Evolutionary conservation across 179 eudicot genomes (phyloP), one percentile per base, ranked within the genome.

Genomic region (Amaranthus tricolor): DNA sequence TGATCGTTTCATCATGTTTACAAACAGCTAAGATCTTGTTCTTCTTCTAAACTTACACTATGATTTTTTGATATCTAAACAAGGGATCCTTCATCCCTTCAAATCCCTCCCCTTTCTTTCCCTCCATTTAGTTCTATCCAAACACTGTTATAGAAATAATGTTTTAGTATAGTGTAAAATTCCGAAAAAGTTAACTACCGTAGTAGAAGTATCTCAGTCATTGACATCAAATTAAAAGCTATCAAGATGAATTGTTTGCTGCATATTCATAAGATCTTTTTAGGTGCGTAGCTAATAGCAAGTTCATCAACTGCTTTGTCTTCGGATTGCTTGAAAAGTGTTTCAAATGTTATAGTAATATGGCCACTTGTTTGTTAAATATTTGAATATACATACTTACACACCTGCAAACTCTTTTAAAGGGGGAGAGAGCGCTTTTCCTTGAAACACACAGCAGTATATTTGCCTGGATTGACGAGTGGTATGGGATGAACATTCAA

Each of bases 391-490:
- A 49, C 14, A 64, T 49, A 12, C 62, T 70, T 9, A 70, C 56
- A 16, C 19, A 24, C 43, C 5, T 57, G 15, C 17, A 9, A 19
- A 9, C 9, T 49, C 60, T 74, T 78, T 74, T 62, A 58, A 77
- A 89, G 94, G 94, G 91, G 52, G 91, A 89, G 72, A 83, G 88
- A 77, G 87, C 91, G 48, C 87, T 88, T 66, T 89, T 89, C 63
- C 86, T 82, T 16, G 94, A 88, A 77, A 86, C 89, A 49, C 94
- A 89, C 71, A 72, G 85, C 48, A 83, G 80, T 77, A 81, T 82
- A 72, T 86, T 89, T 72, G 85, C 87, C 59, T 89, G 94, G 94
- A 87, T 89, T n/a, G 94, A 89, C 60, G 86, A 89, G 59, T 89
- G 94, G 93, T 78, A 75, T 71, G 94, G 88, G 17, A 70, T 83